A percentile compares a stretch with the other conserved stretches of the same genome.
Conservation (phyloP, 176 grass and related monocot species). For the Zea mays region DNA sequence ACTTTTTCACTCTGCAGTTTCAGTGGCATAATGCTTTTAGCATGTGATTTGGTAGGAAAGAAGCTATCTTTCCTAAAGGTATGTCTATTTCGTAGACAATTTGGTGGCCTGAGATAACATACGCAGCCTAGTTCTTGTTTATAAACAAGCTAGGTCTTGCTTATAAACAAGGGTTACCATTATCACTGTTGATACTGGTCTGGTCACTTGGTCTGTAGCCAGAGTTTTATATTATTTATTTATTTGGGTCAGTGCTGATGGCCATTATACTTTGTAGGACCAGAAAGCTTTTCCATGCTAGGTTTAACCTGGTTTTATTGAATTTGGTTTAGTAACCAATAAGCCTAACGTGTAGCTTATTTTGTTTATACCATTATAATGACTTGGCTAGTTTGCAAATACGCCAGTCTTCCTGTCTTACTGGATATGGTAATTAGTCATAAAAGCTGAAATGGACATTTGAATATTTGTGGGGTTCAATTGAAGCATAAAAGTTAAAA, state of each 20-base stretch:
- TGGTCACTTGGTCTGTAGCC: background rate
- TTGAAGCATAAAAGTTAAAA: background rate
- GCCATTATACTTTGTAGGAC: conserved; percentile 16
- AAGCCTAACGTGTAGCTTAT: background rate
- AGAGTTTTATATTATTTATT: background rate
- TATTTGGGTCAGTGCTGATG: background rate
- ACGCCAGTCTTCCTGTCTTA: background rate
- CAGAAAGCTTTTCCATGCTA: conserved; percentile 1
- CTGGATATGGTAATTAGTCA: background rate
- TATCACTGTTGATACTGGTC: conserved; percentile 3
- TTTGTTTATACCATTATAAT: background rate
- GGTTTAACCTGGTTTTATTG: background rate
- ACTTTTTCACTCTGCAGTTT: conserved; percentile 56
- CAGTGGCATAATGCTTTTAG: conserved; percentile 70
- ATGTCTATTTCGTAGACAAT: conserved; percentile 19
- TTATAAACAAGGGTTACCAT: conserved; percentile 28
- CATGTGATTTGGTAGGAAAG: conserved; percentile 60
- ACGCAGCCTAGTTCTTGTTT: background rate
- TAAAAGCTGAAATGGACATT: background rate
- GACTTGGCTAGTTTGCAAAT: background rate
- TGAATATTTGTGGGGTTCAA: background rate
- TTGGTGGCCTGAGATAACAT: conserved; percentile 11
- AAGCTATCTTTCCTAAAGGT: conserved; percentile 75
- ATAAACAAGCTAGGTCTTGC: conserved; percentile 20
- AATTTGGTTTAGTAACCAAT: conserved; percentile 6